Percentiles rank a stretch among this genome's conserved stretches.
phyloP scores from a whole-genome alignment of 176 grass and related monocot species.

The Stipa capillata region DNA sequence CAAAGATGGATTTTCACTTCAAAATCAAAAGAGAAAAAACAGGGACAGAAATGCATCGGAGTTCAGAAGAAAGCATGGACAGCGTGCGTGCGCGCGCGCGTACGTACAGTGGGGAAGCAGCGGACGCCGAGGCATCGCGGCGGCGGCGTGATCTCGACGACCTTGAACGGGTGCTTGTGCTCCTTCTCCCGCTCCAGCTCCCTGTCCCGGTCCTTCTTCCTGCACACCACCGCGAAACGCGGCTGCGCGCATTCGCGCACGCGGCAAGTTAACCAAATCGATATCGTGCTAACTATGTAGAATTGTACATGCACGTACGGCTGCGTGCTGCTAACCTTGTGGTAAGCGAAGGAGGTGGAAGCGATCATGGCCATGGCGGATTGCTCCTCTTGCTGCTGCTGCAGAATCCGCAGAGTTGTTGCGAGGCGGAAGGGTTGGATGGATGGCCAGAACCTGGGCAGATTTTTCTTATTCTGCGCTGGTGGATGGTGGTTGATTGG shows the following conservation, averaged over 20 bases:
- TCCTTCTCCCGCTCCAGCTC: constrained; percentile 50
- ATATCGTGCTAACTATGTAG: no score
- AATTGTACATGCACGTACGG: background rate
- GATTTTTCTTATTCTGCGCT: no score
- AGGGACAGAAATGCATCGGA: background rate
- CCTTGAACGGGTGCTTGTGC: constrained; percentile 70
- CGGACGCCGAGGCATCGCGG: constrained; percentile 81
- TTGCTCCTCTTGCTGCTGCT: background rate
- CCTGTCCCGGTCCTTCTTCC: constrained; percentile 68
- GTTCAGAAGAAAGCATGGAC: background rate
- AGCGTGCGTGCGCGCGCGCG: background rate
- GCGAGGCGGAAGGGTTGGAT: background rate
- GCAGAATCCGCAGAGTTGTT: background rate
- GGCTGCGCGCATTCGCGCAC: no score
- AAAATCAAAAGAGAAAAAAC: no score
- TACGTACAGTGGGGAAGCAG: constrained; percentile 87
- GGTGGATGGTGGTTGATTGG: background rate
- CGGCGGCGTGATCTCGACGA: constrained; percentile 89
- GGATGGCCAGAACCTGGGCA: background rate
- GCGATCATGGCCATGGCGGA: constrained; percentile 58
- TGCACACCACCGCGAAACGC: constrained; percentile 55
- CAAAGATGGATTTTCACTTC: no score
- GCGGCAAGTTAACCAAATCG: no score
- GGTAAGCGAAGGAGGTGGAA: constrained; percentile 47
- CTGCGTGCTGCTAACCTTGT: constrained; percentile 33